Evolutionary conservation across 306 rosid genomes (phyloP).

Genomic region (Malus asiatica): DNA sequence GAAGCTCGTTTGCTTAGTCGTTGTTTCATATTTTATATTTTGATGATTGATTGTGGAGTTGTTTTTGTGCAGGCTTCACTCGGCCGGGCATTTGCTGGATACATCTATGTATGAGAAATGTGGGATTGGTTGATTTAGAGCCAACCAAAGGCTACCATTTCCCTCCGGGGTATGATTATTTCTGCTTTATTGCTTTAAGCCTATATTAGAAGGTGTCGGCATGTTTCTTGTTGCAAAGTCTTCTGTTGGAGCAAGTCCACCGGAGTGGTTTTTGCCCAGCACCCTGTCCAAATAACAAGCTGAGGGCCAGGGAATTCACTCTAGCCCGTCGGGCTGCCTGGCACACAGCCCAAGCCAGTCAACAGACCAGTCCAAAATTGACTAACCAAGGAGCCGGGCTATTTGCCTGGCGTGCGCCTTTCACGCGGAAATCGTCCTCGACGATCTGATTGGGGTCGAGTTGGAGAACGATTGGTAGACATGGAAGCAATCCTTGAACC

Average conservation of each 20-base stretch:
- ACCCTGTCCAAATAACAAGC: too few species aligned
- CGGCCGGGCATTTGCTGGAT: slow-evolving; percentile 77
- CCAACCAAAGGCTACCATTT: slow-evolving; percentile 75
- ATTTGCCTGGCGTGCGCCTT: too few species aligned
- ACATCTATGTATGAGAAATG: slow-evolving; percentile 40
- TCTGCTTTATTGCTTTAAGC: not conserved
- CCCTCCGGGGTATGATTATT: slow-evolving; percentile 54
- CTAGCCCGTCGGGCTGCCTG: too few species aligned
- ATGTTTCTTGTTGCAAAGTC: not conserved
- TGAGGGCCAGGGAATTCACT: too few species aligned
- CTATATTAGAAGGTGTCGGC: not conserved
- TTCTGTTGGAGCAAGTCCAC: not conserved
- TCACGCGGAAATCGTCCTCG: slow-evolving; percentile 37
- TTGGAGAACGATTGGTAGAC: slow-evolving; percentile 54
- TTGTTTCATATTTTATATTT: not conserved
- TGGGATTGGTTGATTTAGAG: slow-evolving; percentile 56
- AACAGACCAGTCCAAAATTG: too few species aligned
- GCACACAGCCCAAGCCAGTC: too few species aligned
- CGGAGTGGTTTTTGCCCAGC: too few species aligned
- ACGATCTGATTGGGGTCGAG: slow-evolving; percentile 55
- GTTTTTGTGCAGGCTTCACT: slow-evolving; percentile 46
- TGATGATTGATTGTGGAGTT: not conserved
- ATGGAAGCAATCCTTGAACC: slow-evolving; percentile 47
- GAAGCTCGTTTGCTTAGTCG: not conserved
- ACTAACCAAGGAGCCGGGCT: too few species aligned